Base-by-base conservation (phyloP, 805 yeast species). In the Candida lessepsii region DNA sequence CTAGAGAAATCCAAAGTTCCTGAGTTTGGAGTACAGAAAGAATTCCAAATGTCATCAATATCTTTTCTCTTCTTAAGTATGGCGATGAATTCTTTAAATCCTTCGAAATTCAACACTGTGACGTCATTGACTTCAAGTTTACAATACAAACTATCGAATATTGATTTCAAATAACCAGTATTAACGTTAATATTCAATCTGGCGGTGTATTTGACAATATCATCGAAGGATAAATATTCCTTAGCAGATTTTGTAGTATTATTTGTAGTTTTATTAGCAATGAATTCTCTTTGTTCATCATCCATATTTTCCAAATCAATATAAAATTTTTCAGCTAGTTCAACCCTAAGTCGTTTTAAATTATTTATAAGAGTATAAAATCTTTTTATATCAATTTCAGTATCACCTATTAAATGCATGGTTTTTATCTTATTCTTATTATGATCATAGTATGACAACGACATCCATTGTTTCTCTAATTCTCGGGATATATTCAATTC, bases 181-280 rank as follows among this genome's bases (percentile, higher is more conserved):
- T 86, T 79, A 46, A 89, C 76, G 54, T 83, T 82, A 25, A 91
- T 81, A 48, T 88, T 88, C 28, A 88, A 70, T 43, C 84, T 70
- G 21, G 73, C 71, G 23, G 93, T 74, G 23, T 87, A 70, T 41
- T 73, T 77, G 43, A 79, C 60, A 2, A 90, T 83, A 41, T 86
- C 91, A 7, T 77, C 78, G 54, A 86, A 85, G 0, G 80, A 62
- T 6, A 84, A 56, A 32, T 47, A 51, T 41, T 65, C 54, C 33
- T 64, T 63, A 2, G 46, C 44, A 5, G 50, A 50, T 25, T 53
- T 39, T 11, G 9, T 21, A 4, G 52, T 54, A 8, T 40, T 29
- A 18, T 25, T 35, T 1, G 26, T 36, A 3, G 53, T 51, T 34
- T 53, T 56, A 13, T 52, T 60, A 18, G 60, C 46, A 2, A 65